Percentiles rank a stretch among this genome's conserved stretches.
phyloP scores from a whole-genome alignment of 352 stramenopile genomes.

The Pythium grandisporangium region DNA sequence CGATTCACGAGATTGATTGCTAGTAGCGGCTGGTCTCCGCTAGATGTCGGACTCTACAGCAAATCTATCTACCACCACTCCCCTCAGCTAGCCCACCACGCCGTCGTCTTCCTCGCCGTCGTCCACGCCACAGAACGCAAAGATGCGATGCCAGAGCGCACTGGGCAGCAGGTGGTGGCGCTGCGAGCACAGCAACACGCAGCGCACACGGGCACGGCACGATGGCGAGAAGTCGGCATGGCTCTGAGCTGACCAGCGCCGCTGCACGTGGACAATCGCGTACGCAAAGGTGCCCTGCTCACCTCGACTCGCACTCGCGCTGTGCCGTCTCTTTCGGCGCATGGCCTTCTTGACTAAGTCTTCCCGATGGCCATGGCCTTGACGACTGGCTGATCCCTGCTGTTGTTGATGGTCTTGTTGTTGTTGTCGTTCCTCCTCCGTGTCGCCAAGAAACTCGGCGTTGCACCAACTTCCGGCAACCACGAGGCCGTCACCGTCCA shows the following conservation, averaged over 20 bases:
- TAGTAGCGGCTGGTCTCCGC: no score
- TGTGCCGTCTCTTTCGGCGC: background rate
- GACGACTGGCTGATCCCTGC: no score
- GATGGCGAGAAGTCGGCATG: constrained; percentile 29
- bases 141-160: constrained; percentile 37
- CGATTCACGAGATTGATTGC: no score
- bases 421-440: background rate
- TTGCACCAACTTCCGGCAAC: constrained; percentile 43
- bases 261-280: constrained; percentile 23
- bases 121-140: constrained; percentile 43
- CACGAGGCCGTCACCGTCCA: constrained; percentile 31
- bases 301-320: constrained; percentile 10
- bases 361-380: no score
- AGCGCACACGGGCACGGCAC: constrained; percentile 27
- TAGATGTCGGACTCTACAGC: no score
- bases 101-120: no score
- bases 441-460: constrained; percentile 16
- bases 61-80: no score
- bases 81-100: no score
- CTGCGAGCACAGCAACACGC: constrained; percentile 35
- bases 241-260: constrained; percentile 34
- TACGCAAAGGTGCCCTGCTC: constrained; percentile 57
- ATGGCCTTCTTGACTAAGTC: background rate
- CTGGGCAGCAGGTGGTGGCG: constrained; percentile 27
- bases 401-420: no score